Evolutionary conservation across 176 grass and related monocot genomes (phyloP).

Genomic region (Cymbopogon citratus): DNA sequence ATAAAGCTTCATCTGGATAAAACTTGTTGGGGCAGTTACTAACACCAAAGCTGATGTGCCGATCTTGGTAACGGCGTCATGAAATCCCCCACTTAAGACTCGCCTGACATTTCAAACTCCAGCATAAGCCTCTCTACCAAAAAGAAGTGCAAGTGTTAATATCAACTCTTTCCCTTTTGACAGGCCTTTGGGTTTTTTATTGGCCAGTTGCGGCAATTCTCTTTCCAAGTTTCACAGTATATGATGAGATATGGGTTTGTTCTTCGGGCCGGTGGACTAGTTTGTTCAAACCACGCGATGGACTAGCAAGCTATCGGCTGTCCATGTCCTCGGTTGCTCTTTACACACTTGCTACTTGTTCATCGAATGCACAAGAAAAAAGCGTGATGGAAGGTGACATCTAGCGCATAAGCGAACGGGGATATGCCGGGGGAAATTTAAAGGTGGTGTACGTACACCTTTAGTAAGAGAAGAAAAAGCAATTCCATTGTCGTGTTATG

Average conservation of each 20-base stretch:
- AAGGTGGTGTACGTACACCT: background rate
- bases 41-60: no score
- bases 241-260: background rate
- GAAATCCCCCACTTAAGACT: no score
- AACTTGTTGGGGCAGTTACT: no score
- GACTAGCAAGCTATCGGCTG: background rate
- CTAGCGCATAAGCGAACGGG: background rate
- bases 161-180: background rate
- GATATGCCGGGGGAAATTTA: background rate
- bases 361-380: background rate
- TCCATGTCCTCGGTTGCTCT: background rate
- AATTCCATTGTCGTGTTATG: conserved; percentile 24
- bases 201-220: background rate
- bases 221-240: background rate
- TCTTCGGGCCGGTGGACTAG: background rate
- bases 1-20: no score
- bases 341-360: background rate
- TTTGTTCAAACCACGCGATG: background rate
- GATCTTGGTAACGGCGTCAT: no score
- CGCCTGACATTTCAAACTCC: no score
- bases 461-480: background rate
- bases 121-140: no score
- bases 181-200: background rate
- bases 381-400: conserved; percentile 6
- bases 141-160: no score